Conservation (phyloP, 75 land plant genomes). For the Pinus tabuliformis region DNA sequence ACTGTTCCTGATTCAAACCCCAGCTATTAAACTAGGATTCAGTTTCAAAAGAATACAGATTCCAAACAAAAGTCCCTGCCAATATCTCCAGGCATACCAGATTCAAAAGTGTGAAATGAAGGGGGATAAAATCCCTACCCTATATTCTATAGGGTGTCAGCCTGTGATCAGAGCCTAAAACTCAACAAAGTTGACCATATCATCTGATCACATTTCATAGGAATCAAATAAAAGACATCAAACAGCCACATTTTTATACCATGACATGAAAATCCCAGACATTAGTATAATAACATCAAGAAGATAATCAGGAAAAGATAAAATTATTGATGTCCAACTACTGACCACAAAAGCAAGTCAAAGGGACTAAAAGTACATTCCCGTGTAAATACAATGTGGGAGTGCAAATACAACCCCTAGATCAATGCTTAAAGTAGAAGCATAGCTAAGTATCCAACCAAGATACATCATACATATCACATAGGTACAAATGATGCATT, state of each 20-base stretch:
- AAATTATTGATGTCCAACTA: too few relatives aligned
- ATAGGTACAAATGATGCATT: not conserved
- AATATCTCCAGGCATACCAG: not conserved
- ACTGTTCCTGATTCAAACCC: not conserved
- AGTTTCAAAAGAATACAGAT: not conserved
- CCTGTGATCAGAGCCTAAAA: not conserved
- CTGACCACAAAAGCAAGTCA: not conserved
- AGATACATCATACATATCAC: not conserved
- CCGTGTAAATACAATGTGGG: not conserved
- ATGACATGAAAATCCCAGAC: not conserved
- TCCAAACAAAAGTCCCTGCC: not conserved
- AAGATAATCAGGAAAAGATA: not conserved
- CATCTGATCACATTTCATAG: not conserved
- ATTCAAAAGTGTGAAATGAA: not conserved
- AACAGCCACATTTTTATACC: not conserved
- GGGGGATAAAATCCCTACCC: not conserved
- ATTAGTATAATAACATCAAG: not conserved
- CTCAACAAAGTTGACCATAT: not conserved
- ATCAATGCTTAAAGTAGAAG: not conserved
- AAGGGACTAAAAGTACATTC: not conserved
- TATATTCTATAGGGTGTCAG: not conserved
- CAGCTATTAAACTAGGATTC: not conserved
- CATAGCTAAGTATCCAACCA: not conserved
- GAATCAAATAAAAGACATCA: not conserved
- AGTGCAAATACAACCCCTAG: not conserved